Percentiles rank a stretch among this genome's conserved stretches.
phyloP scores from a whole-genome alignment of 768 basidiomycete species.

The Termitomyces sp. region DNA sequence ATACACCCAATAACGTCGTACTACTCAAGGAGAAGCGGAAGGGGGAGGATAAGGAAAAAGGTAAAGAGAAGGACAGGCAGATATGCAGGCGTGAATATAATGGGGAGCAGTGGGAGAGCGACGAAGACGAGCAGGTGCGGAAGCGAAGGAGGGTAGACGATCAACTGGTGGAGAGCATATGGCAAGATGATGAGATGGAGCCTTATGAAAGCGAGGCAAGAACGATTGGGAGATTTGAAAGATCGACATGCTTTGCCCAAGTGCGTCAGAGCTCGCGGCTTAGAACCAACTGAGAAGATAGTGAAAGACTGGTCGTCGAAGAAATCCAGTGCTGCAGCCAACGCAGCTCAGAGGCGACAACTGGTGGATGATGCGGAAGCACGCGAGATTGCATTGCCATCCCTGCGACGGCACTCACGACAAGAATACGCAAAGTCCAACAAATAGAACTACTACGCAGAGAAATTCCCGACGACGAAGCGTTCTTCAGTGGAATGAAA shows the following conservation, averaged over 20 bases:
- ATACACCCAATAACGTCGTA: conserved; percentile 39
- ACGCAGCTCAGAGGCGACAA: conserved; percentile 75
- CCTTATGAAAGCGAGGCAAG: conserved; percentile 70
- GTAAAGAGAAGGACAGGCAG: conserved; percentile 59
- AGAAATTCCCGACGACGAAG: conserved; percentile 92
- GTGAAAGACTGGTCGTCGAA: conserved; percentile 91
- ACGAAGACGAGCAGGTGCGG: conserved; percentile 75
- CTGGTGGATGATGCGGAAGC: conserved; percentile 77
- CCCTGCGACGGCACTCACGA: conserved; percentile 82
- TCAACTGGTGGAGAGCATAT: conserved; percentile 22
- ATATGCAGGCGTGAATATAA: conserved; percentile 80
- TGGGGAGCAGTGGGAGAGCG: conserved; percentile 85
- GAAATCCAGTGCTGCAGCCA: conserved; percentile 66
- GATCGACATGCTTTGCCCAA: conserved; percentile 95
- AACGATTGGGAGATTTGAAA: conserved; percentile 72
- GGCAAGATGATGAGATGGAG: conserved; percentile 43
- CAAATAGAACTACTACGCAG: conserved; percentile 89
- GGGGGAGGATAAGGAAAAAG: conserved; percentile 42
- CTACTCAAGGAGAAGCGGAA: conserved; percentile 40
- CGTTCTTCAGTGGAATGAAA: conserved; percentile 87
- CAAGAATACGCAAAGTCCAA: conserved; percentile 96
- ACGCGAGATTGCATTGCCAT: conserved; percentile 53
- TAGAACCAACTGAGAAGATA: conserved; percentile 86
- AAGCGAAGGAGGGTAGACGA: conserved; percentile 59
- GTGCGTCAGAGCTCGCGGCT: conserved; percentile 78